Base-by-base conservation (phyloP, 2,329 filamentous ascomycete species). In the Remersonia thermophila region DNA sequence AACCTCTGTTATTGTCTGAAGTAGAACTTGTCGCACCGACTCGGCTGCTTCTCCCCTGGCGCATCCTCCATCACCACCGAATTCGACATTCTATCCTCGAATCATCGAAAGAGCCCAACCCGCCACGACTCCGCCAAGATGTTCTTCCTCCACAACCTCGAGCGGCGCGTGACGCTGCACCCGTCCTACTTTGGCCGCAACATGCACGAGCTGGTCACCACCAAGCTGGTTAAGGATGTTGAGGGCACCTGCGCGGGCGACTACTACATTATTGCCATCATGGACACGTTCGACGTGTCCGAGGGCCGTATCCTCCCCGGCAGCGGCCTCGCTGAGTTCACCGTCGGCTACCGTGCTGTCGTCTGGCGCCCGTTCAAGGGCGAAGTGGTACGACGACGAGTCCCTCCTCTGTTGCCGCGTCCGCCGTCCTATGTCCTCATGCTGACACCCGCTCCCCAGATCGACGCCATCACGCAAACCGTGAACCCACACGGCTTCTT, bases 101-200 rank as follows among this genome's bases (percentile, higher is more conserved):
- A n/a, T n/a, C n/a, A 34, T 8, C 6, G 10, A 15, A 15, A 14
- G 15, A 15, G 5, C 9, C 20, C 5, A 23, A 5, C 20, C 20
- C 20, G 20, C 5, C 20, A 23, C 5, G 5, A 23, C 9, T 9
- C 20, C 20, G 20, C 5, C 20, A 63, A 45, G 51, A 98, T 98
- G 91, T 98, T 96, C 63, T 98, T 98, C 67, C 83, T 98, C 47
- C 85, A 94, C 63, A 89, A 94, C 56, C 80, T 96, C 61, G 86
- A 94, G 65, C 86, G 89, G 56, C 81, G 84, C 55, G 87, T 96
- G 53, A 87, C 85, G 50, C 74, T 98, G 54, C 91, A 98, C 56
- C 91, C 91, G 18, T 96, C 89, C 10, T 98, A 93, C 65, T 96
- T 98, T 57, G 87, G 87, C 40, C 80, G 84, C 45, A 85, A 91